These are phyloP conservation scores for Oryza nivara DNA, from an alignment of 176 grass and related monocot species.

Conservation along the genomic window DNA sequence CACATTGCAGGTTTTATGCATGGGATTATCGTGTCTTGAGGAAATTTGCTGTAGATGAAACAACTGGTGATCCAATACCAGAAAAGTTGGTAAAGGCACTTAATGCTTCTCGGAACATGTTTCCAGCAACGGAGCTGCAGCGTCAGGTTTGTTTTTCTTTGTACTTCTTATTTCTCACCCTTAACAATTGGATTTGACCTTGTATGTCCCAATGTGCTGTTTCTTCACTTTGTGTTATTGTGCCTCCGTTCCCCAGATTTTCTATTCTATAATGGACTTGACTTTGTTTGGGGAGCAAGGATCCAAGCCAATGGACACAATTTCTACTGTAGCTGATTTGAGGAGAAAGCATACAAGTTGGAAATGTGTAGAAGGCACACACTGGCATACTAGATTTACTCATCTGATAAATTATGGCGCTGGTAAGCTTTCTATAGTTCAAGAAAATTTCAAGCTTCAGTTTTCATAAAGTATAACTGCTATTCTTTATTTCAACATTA, in stretches of 20 bases:
- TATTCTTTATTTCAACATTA: neutral
- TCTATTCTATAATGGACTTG: conserved; percentile 95
- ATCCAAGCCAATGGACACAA: conserved; percentile 62
- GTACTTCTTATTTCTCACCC: conserved; percentile 14
- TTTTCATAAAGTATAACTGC: neutral
- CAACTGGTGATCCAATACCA: conserved; percentile 81
- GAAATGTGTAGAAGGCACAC: conserved; percentile 76
- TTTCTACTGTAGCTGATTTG: conserved; percentile 78
- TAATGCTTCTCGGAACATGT: conserved; percentile 80
- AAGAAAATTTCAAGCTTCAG: neutral
- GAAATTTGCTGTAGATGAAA: conserved; percentile 85
- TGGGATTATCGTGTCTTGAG: conserved; percentile 94
- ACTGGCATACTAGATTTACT: conserved; percentile 85
- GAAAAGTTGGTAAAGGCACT: conserved; percentile 80
- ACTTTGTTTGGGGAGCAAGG: conserved; percentile 83
- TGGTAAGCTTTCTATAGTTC: conserved; percentile 50
- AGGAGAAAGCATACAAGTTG: conserved; percentile 81
- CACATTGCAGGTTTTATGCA: conserved; percentile 74
- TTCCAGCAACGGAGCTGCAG: conserved; percentile 85
- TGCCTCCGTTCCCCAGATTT: conserved; percentile 52
- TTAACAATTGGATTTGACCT: neutral
- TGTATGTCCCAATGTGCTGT: conserved; percentile 11
- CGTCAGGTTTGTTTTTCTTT: conserved; percentile 62
- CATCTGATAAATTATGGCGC: conserved; percentile 93
- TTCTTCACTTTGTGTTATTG: conserved; percentile 14